A percentile compares a stretch with the other conserved stretches of the same genome.
Evolutionary conservation across 495 filamentous ascomycete species (phyloP).

Genomic region (Lasiosphaeria hispida): DNA sequence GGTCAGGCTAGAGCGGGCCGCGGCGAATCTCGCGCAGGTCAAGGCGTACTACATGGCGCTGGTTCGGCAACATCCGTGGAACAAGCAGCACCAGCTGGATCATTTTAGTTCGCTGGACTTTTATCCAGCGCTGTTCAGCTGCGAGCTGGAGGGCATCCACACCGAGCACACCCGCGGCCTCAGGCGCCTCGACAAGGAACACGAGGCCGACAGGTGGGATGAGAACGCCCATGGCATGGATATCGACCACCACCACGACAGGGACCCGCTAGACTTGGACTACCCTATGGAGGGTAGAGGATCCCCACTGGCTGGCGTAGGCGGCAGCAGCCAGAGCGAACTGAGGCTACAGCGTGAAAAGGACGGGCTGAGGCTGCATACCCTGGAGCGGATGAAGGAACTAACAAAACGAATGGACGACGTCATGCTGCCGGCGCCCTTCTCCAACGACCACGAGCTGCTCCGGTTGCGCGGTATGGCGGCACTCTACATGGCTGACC

Average conservation of each 20-base stretch:
- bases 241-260: neutral
- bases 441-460: constrained; percentile 55
- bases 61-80: constrained; percentile 40
- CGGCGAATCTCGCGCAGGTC: constrained; percentile 28
- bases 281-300: neutral
- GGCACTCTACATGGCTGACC: constrained; percentile 64
- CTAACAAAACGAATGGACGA: constrained; percentile 64
- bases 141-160: constrained; percentile 40
- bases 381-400: constrained; percentile 35
- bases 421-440: constrained; percentile 62
- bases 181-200: constrained; percentile 12
- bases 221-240: neutral
- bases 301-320: constrained; percentile 6
- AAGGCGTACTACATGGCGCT: constrained; percentile 36
- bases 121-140: constrained; percentile 38
- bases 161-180: constrained; percentile 23
- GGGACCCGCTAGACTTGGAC: neutral
- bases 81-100: constrained; percentile 21
- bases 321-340: constrained; percentile 5
- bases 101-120: constrained; percentile 39
- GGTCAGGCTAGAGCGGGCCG: neutral
- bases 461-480: constrained; percentile 65
- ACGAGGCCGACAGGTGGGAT: neutral
- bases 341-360: constrained; percentile 15
- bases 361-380: constrained; percentile 26